Evolutionary conservation across 2,329 filamentous ascomycete species (phyloP).

Genomic region (Emmonsiellopsis sp.): DNA sequence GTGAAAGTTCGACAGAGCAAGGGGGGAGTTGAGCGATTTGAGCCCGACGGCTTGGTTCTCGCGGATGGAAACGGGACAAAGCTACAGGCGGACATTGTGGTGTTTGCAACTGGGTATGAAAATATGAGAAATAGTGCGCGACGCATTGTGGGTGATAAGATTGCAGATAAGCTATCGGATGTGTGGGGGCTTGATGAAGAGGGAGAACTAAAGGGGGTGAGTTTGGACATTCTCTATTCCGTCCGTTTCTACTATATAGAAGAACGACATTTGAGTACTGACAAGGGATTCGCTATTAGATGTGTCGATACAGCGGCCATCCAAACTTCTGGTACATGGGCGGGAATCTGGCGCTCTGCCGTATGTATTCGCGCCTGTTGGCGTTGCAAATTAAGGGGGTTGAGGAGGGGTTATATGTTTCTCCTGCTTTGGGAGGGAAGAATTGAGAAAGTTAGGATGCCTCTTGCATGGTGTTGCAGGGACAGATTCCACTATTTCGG

Average conservation of each 20-base stretch:
- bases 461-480: background rate
- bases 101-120: conserved; percentile 56
- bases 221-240: conserved; percentile 2
- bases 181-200: conserved; percentile 54
- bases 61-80: conserved; percentile 45
- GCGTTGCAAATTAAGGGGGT: conserved; percentile 42
- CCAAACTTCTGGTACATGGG: conserved; percentile 59
- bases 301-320: conserved; percentile 52
- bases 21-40: conserved; percentile 44
- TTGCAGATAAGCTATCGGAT: conserved; percentile 47
- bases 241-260: background rate
- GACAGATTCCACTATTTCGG: too few relatives aligned
- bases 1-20: conserved; percentile 52
- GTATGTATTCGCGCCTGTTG: conserved; percentile 48
- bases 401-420: conserved; percentile 27
- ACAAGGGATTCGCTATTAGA: conserved; percentile 4
- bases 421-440: background rate
- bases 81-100: conserved; percentile 53
- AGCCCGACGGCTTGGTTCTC: conserved; percentile 37
- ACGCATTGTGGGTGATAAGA: conserved; percentile 51
- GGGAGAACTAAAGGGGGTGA: conserved; percentile 42
- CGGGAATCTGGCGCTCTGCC: conserved; percentile 53
- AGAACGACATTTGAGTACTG: background rate
- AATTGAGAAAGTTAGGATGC: background rate
- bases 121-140: conserved; percentile 58